Evolutionary conservation across 306 rosid species (phyloP).

Genomic region (Cucurbita argyrosperma): DNA sequence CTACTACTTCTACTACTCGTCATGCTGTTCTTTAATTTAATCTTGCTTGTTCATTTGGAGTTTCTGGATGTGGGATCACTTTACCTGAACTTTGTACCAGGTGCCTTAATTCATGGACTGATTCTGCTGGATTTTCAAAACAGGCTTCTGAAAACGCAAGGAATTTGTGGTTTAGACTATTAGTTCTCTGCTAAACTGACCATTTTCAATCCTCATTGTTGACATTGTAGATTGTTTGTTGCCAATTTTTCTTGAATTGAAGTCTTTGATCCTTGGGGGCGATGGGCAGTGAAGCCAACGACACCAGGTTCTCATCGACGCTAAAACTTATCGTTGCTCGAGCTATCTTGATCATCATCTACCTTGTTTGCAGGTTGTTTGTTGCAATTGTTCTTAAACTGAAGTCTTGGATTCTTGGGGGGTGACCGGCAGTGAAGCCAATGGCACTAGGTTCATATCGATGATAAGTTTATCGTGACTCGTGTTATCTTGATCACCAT

Average conservation of each 20-base stretch:
- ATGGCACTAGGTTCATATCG: not conserved
- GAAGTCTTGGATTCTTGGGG: not conserved
- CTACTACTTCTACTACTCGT: not conserved
- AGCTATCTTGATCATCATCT: not conserved
- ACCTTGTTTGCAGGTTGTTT: not conserved
- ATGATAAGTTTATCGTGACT: not conserved
- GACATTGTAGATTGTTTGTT: not conserved
- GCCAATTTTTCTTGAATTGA: not conserved
- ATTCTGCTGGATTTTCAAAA: not conserved
- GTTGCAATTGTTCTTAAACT: not conserved
- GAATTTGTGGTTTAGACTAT: no score
- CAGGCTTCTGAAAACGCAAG: not conserved
- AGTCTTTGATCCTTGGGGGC: not conserved
- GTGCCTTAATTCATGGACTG: not conserved
- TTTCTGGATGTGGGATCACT: not conserved
- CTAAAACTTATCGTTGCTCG: not conserved
- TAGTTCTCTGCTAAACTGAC: not conserved
- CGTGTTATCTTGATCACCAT: no score
- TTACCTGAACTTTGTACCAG: not conserved
- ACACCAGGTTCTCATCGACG: not conserved
- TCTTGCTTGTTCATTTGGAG: not conserved
- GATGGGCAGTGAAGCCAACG: not conserved
- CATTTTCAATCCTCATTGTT: not conserved
- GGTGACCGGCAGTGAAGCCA: not conserved
- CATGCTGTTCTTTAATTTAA: not conserved